A percentile compares a stretch with the other conserved stretches of the same genome.
Evolutionary conservation across 2,329 filamentous ascomycete genomes (phyloP).

Genomic region (Claviceps monticola): DNA sequence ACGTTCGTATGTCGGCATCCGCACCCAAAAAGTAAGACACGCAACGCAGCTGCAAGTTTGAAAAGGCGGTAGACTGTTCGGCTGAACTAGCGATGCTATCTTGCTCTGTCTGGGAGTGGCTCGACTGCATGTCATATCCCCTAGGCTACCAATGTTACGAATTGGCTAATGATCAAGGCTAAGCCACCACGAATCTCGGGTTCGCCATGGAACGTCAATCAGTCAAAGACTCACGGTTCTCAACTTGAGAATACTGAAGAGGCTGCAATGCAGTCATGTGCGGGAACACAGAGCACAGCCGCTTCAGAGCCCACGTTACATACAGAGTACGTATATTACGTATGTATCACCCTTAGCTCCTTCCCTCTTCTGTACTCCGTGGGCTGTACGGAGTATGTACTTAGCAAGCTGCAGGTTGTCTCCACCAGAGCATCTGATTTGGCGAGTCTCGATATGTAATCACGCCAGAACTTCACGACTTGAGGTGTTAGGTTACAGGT

Average conservation of each 20-base stretch:
- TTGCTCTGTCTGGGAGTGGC: background rate
- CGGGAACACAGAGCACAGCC: background rate
- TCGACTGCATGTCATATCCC: background rate
- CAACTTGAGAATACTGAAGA: background rate
- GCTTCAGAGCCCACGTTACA: background rate
- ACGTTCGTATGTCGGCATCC: too few species aligned
- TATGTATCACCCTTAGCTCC: background rate
- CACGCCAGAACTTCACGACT: background rate
- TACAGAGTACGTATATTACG: too few species aligned
- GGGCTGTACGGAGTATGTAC: too few species aligned
- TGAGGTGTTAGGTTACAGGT: background rate
- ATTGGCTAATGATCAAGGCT: background rate
- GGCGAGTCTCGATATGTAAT: background rate
- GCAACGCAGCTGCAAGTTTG: background rate
- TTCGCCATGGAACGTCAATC: background rate
- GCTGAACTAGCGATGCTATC: background rate
- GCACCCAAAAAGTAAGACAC: background rate
- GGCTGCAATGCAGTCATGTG: background rate
- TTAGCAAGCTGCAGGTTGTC: background rate
- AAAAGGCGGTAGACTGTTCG: background rate
- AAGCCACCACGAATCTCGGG: background rate
- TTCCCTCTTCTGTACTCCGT: background rate
- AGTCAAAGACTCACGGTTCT: too few species aligned
- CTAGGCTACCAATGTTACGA: background rate
- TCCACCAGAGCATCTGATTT: background rate